Evolutionary conservation across 768 basidiomycete genomes (phyloP).

Genomic region (Tulasnella sp.): DNA sequence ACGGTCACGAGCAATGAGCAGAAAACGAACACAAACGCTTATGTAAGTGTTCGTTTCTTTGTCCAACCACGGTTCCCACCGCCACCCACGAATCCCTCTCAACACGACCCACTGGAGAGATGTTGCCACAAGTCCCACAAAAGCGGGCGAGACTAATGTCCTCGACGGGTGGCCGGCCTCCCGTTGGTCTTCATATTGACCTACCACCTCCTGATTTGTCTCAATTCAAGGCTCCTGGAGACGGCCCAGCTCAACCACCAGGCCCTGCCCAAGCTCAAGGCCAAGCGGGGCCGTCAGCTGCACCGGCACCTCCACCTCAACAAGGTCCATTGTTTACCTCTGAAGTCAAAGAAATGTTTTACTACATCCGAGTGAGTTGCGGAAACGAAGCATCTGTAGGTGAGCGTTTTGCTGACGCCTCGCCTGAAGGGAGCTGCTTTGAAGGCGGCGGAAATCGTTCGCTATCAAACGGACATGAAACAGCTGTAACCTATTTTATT

Average conservation of each 20-base stretch:
- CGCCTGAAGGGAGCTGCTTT: slow-evolving; percentile 55
- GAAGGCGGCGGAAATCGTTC: slow-evolving; percentile 67
- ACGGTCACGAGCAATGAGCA: neutral
- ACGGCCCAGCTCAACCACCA: neutral
- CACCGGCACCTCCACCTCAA: neutral
- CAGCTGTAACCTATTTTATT: slow-evolving; percentile 51
- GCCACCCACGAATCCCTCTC: neutral
- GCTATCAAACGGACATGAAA: slow-evolving; percentile 61
- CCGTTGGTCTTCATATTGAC: slow-evolving; percentile 10
- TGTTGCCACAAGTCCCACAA: slow-evolving; percentile 9
- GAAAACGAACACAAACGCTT: slow-evolving; percentile 1
- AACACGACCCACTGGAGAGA: neutral
- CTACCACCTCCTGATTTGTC: slow-evolving; percentile 16
- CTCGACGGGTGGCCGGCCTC: neutral
- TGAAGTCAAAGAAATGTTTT: slow-evolving; percentile 16
- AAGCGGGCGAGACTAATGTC: neutral
- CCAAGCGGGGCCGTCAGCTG: neutral
- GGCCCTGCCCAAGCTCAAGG: neutral
- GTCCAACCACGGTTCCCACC: neutral
- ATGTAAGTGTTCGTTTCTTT: slow-evolving; percentile 13
- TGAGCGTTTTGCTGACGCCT: neutral
- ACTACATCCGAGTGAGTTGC: neutral
- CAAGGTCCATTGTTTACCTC: neutral
- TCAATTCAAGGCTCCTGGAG: slow-evolving; percentile 21
- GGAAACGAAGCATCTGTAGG: neutral